Conservation (phyloP, 148 eudicot species). For the Amaranthus hypochondriacus region DNA sequence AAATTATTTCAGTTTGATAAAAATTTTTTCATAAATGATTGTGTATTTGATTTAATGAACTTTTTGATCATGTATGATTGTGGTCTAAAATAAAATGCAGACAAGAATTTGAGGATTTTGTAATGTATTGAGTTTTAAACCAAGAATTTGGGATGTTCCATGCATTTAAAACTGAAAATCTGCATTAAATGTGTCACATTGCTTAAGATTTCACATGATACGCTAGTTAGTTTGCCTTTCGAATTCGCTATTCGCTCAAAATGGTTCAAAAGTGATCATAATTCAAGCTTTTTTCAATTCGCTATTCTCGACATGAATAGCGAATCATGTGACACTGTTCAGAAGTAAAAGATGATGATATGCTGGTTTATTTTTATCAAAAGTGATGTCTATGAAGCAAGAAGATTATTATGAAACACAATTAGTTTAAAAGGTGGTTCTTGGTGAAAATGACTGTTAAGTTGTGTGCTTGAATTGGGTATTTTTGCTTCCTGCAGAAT, state of each 20-base stretch:
- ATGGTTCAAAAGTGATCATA: too few relatives aligned
- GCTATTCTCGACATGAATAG: not conserved
- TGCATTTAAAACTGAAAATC: not conserved
- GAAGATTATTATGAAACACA: not conserved
- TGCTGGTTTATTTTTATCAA: too few relatives aligned
- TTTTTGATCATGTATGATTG: not conserved
- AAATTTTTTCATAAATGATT: too few relatives aligned
- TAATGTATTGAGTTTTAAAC: not conserved
- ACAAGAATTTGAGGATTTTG: not conserved
- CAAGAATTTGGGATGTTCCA: not conserved
- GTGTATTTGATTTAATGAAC: too few relatives aligned
- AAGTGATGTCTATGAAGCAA: not conserved
- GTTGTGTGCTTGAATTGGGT: slow-evolving; percentile 12
- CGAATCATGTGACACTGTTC: too few relatives aligned
- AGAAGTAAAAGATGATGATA: too few relatives aligned
- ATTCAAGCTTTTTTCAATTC: not conserved
- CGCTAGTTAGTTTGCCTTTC: too few relatives aligned
- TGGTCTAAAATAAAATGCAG: not conserved
- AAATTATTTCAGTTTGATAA: too few relatives aligned
- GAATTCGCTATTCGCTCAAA: not conserved
- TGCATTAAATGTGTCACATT: not conserved
- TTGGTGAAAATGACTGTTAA: not conserved
- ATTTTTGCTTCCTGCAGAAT: slow-evolving; percentile 31
- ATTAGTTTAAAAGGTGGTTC: not conserved
- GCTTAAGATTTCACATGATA: not conserved